Evolutionary conservation across 345 rosid genomes (phyloP), one percentile per base, ranked within the genome.

Genomic region (Fremontodendron californicum): DNA sequence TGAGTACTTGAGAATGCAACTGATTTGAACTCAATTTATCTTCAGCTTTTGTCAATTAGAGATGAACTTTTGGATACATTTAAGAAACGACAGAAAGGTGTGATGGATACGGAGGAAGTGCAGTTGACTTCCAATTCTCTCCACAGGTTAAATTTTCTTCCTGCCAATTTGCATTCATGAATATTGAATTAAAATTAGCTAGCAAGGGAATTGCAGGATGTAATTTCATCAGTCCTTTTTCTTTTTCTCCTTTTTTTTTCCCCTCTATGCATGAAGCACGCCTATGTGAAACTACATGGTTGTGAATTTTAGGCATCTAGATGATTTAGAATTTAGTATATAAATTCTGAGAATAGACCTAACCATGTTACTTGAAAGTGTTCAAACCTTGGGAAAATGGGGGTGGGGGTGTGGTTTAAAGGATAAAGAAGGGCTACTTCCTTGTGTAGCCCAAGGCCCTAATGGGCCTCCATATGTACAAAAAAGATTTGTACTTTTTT

Each of bases 31-130:
- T 77, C 71, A 55, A 77, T 78, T 43, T 82, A 46, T 83, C 60
- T 42, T 73, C 93, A 94, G 97, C 84, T 95, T 84, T 80, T 92
- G 76, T 80, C 98, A 63, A 95, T 95, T 77, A 89, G 97, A 80
- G 97, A 95, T 82, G 99, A 95, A 73, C 94, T 95, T 77, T 93
- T 93, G 82, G 97, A 93, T 72, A 96, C 98, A 75, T 93, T 96
- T 85, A 92, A 90, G 87, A 96, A 92, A 87, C 88, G 97, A 84
- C 91, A 95, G 64, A 91, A 90, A 87, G 97, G 98, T 65, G 89
- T 90, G 61, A 93, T 93, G 98, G 97, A 93, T 77, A 75, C 76
- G 55, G 94, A 90, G 83, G 99, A 96, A 91, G 93, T 96, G 60
- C 91, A 86, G 80, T 80, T 93, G 86, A 96, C 99, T 70, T 82